These are phyloP conservation scores for Geotrichum candidum DNA, from an alignment of 1,139 yeast species.

Conservation along the genomic window DNA sequence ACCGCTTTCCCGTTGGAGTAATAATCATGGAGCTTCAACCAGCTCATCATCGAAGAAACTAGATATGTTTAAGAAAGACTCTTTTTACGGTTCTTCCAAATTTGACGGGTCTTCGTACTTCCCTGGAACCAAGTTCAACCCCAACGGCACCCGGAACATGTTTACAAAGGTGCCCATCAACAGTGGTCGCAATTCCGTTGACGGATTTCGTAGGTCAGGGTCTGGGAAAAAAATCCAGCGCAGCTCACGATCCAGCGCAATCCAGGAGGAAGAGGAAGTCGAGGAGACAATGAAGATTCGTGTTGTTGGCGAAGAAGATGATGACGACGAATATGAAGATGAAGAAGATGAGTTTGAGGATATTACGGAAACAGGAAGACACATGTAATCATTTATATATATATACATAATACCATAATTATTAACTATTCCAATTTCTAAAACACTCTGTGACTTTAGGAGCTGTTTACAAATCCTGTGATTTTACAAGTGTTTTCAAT, in stretches of 20 bases:
- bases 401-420: no score
- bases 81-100: constrained; percentile 9
- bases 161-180: not conserved
- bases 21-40: not conserved
- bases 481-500: not conserved
- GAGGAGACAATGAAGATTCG: constrained; percentile 7
- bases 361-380: not conserved
- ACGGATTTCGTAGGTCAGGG: not conserved
- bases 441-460: no score
- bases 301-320: constrained; percentile 20
- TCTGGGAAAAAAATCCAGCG: not conserved
- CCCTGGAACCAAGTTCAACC: constrained; percentile 11
- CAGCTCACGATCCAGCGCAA: not conserved
- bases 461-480: no score
- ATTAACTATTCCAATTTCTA: not conserved
- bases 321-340: constrained; percentile 18
- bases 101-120: constrained; percentile 26
- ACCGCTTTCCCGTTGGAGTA: not conserved
- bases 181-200: not conserved
- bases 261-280: constrained; percentile 9
- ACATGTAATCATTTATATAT: no score
- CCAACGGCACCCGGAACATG: not conserved
- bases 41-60: not conserved
- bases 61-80: not conserved
- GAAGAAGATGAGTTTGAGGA: constrained; percentile 18